phyloP scores from a whole-genome alignment of 2,329 filamentous ascomycete genomes.

The Diplodia seriata region DNA sequence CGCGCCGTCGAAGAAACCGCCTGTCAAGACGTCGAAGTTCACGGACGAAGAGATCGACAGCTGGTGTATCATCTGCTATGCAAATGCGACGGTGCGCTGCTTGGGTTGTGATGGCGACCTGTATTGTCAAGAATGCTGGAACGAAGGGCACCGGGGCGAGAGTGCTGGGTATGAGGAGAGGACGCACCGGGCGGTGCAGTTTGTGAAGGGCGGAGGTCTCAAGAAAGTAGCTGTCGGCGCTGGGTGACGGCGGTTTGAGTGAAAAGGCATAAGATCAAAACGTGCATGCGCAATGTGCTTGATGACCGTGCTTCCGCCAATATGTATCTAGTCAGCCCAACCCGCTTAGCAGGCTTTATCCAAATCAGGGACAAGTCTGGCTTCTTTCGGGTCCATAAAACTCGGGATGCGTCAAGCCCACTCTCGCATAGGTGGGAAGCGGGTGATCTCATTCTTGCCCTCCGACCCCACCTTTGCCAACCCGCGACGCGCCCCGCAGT shows the following conservation, averaged over 20 bases:
- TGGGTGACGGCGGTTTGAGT: background rate
- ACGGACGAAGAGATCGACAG: slow-evolving; percentile 75
- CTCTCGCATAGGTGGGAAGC: slow-evolving; percentile 9
- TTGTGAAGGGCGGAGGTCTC: slow-evolving; percentile 41
- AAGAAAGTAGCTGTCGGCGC: slow-evolving; percentile 22
- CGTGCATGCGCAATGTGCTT: background rate
- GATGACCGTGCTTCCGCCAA: background rate
- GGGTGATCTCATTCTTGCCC: slow-evolving; percentile 14
- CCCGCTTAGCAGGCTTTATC: no score
- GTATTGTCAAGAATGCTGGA: slow-evolving; percentile 82
- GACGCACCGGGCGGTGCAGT: slow-evolving; percentile 71
- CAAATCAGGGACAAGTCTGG: no score
- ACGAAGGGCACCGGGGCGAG: slow-evolving; percentile 76
- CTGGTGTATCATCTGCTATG: slow-evolving; percentile 85
- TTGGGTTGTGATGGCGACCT: slow-evolving; percentile 73
- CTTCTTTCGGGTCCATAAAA: no score
- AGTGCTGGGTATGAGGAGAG: slow-evolving; percentile 73
- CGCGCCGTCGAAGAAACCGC: slow-evolving; percentile 48
- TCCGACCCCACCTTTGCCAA: slow-evolving; percentile 23
- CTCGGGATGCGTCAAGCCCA: background rate
- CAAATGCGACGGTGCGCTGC: slow-evolving; percentile 76
- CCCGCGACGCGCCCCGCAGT: slow-evolving; percentile 9
- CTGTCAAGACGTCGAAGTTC: slow-evolving; percentile 42
- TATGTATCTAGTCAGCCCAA: background rate
- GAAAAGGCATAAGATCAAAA: background rate